Evolutionary conservation across 2,329 filamentous ascomycete species (phyloP), one percentile per base, ranked within the genome.

Genomic region (Pseudogymnoascus sp.): DNA sequence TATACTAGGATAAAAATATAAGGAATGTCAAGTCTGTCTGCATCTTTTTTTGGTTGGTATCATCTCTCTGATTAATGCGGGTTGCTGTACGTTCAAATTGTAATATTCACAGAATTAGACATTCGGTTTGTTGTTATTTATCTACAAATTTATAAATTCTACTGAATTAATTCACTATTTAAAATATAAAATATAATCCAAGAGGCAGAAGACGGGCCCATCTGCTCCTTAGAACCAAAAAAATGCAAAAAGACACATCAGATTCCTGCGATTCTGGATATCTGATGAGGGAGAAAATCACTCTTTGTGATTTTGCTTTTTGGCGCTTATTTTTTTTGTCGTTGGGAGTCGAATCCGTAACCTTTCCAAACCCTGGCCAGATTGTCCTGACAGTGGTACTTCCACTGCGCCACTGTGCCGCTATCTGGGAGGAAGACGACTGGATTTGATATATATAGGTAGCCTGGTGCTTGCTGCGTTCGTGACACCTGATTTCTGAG

Each of bases 371-470:
- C 43, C 23, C 43, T 31, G 23, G 43, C 43, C 43, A 53, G 43
- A 53, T 31, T 53, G 23, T 53, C 43, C 43, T 53, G 43, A 53
- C 43, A 53, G 43, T 53, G 43, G 43, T 53, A 53, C 43, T 25
- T 25, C 42, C 21, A 49, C 42, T 49, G 42, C 42, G 42, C 42
- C 42, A 49, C 42, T 25, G 42, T 53, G 43, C 43, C 23, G 43
- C 43, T 53, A 60, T 63, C 23, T 61, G 16, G 43, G 38, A 60
- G 62, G 62, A 42, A 25, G 31, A 63, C n/a, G 59, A 37, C 37
- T n/a, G 12, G 38, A 46, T 63, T 61, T 43, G 28, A 64, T 49
- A 53, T 31, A 53, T 53, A 53, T 16, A 31, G 43, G 23, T 53
- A 53, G 23, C 14, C 14, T 0, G 8, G 21, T 34, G 42, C 8